A percentile compares a stretch with the other conserved stretches of the same genome.
phyloP scores from a whole-genome alignment of 306 rosid species.

The Cajanus cajan region DNA sequence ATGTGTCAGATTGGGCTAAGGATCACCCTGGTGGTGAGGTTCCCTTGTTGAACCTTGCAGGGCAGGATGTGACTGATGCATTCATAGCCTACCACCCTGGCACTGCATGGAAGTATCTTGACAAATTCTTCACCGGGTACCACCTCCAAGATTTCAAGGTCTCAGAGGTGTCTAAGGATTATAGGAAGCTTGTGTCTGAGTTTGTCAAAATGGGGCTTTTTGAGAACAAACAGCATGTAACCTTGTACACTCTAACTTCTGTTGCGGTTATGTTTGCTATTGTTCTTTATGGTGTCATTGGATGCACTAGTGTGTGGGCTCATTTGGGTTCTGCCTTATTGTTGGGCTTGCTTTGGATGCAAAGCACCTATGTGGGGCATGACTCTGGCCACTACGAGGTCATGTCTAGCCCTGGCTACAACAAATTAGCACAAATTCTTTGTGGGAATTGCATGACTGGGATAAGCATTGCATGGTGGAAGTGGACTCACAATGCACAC shows the following conservation, averaged over 20 bases:
- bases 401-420: slow-evolving; percentile 45
- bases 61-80: slow-evolving; percentile 76
- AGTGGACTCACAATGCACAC: slow-evolving; percentile 95
- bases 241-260: slow-evolving; percentile 22
- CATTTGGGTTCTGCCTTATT: slow-evolving; percentile 64
- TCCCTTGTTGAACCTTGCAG: slow-evolving; percentile 57
- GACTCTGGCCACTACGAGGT: slow-evolving; percentile 87
- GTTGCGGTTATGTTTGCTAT: slow-evolving; percentile 44
- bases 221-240: slow-evolving; percentile 60
- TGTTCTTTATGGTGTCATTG: slow-evolving; percentile 53
- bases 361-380: slow-evolving; percentile 79
- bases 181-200: slow-evolving; percentile 55
- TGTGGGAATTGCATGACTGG: slow-evolving; percentile 87
- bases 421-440: slow-evolving; percentile 54
- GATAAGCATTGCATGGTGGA: slow-evolving; percentile 96
- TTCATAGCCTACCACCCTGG: slow-evolving; percentile 79
- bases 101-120: slow-evolving; percentile 60
- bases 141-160: slow-evolving; percentile 47
- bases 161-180: slow-evolving; percentile 70
- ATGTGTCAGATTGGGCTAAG: slow-evolving; percentile 65
- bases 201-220: slow-evolving; percentile 59
- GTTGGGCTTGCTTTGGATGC: slow-evolving; percentile 85
- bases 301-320: slow-evolving; percentile 48
- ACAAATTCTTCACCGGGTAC: slow-evolving; percentile 60
- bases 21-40: slow-evolving; percentile 75